Evolutionary conservation across 1,139 yeast species (phyloP).

Genomic region (Trichomonascaceae sp.): DNA sequence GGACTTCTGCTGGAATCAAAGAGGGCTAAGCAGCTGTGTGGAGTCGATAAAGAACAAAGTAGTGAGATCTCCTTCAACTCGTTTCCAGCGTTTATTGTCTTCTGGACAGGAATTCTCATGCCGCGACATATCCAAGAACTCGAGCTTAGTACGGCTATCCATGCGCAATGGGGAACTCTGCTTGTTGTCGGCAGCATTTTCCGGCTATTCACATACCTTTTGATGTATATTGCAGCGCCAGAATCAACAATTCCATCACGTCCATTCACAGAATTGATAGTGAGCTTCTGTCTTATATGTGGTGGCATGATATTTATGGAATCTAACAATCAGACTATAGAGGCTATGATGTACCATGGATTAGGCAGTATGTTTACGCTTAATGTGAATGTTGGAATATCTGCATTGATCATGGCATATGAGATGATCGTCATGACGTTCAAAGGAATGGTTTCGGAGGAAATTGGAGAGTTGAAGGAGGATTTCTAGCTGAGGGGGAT

Average conservation of each 20-base stretch:
- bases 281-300: slow-evolving; percentile 68
- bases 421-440: slow-evolving; percentile 64
- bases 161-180: slow-evolving; percentile 86
- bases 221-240: slow-evolving; percentile 50
- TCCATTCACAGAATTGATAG: slow-evolving; percentile 81
- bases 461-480: no score
- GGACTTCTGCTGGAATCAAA: slow-evolving; percentile 74
- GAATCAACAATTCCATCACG: slow-evolving; percentile 44
- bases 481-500: not conserved
- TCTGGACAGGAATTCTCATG: slow-evolving; percentile 97
- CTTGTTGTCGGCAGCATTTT: slow-evolving; percentile 72
- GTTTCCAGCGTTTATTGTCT: slow-evolving; percentile 85
- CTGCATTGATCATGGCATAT: slow-evolving; percentile 87
- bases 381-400: slow-evolving; percentile 73
- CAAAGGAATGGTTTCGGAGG: slow-evolving; percentile 31
- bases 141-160: slow-evolving; percentile 66
- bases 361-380: slow-evolving; percentile 85
- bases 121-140: slow-evolving; percentile 89
- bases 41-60: slow-evolving; percentile 16
- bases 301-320: slow-evolving; percentile 94
- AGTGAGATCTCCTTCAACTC: slow-evolving; percentile 51
- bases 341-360: slow-evolving; percentile 80
- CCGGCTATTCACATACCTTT: slow-evolving; percentile 61
- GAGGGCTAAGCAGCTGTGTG: slow-evolving; percentile 31
- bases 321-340: slow-evolving; percentile 77